These are phyloP conservation scores for Aspergillus spinulosporus DNA, from an alignment of 2,329 filamentous ascomycete genomes.

Conservation along the genomic window DNA sequence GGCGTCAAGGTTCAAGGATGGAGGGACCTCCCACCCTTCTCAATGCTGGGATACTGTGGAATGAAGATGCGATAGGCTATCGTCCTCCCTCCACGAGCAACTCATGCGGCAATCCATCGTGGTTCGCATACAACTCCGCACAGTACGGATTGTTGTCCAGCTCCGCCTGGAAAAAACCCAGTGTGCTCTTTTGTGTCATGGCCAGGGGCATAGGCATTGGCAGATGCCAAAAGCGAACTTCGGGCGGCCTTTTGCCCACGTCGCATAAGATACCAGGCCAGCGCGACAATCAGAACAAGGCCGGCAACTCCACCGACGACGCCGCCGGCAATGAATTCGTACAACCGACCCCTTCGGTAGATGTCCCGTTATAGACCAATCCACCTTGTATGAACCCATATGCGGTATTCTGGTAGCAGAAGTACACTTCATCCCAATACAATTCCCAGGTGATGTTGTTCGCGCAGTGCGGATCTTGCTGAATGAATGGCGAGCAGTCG, in stretches of 20 bases:
- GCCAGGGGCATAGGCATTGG: not conserved
- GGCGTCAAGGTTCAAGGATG: no score
- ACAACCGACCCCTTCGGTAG: not conserved
- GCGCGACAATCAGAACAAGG: not conserved
- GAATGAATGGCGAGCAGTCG: not conserved
- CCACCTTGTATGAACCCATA: not conserved
- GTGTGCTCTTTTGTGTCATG: not conserved
- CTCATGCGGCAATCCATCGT: not conserved
- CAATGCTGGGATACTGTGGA: no score
- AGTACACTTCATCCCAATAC: not conserved
- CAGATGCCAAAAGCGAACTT: not conserved
- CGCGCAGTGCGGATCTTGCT: slow-evolving; percentile 4
- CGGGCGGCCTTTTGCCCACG: not conserved
- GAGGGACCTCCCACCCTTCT: no score
- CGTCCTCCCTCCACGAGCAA: not conserved
- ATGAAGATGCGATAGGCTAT: not conserved
- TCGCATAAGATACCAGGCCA: not conserved
- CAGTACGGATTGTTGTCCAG: not conserved
- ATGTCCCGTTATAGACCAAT: not conserved
- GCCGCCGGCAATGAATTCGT: not conserved
- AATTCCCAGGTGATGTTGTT: not conserved
- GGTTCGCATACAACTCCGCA: not conserved
- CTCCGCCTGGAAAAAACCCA: not conserved
- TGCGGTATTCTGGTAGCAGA: not conserved
- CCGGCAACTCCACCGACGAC: not conserved